Evolutionary conservation across 192 early-diverging fungal genomes (phyloP), one percentile per base, ranked within the genome.

Genomic region (Thamnidium elegans): DNA sequence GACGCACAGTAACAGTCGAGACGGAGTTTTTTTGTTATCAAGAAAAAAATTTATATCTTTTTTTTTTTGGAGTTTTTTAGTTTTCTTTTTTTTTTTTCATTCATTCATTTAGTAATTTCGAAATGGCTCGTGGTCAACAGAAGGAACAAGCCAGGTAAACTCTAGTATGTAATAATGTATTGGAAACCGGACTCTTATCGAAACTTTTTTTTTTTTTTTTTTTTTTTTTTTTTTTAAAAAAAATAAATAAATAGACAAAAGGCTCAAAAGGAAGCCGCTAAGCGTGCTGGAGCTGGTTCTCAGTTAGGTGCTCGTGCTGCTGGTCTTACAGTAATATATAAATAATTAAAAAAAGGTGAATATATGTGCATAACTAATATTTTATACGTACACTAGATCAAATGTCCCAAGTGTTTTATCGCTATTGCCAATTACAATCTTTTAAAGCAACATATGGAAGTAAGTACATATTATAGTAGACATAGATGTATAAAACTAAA

Each of bases 251-350:
- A n/a, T 36, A 72, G 71, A 66, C 61, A 62, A 67, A 72, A 67
- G 50, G 71, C 71, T 17, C 65, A 67, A 63, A 72, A 72, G n/a
- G 71, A 72, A 63, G 71, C 71, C 43, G 65, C 60, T 15, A 72
- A 72, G 61, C 44, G 55, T 26, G 39, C 48, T 14, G 44, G 44
- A 34, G 39, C 26, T 19, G 66, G 60, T 3, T 67, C 65, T 8
- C 71, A 72, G 53, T 51, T 72, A 10, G 48, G 30, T 39, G 71
- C 65, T 23, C 65, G 71, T 58, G 65, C 58, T n/a, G 71, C 71
- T 31, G 71, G 71, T 59, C 45, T 67, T 11, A 60, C 62, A 54
- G 71, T 72, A 67, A 53, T 3, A 53, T 36, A 32, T 2, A 21
- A 6, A 9, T 23, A 2, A 30, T 36, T 3, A n/a, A 7, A 19